These are phyloP conservation scores for Nakataea oryzae DNA, from an alignment of 2,329 filamentous ascomycete species.

Conservation along the genomic window DNA sequence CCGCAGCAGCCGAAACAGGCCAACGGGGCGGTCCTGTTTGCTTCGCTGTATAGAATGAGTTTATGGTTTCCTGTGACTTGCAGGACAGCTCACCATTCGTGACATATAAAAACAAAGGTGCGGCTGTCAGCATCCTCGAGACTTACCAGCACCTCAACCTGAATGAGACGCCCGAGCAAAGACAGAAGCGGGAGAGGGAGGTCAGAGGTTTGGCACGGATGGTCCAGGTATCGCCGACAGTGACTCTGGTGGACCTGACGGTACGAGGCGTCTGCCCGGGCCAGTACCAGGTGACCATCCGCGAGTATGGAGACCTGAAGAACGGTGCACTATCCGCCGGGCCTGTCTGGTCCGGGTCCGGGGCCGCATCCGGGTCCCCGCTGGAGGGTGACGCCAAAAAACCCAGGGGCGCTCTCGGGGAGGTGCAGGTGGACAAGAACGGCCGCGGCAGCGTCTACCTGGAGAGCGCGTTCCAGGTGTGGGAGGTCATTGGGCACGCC, in stretches of 20 bases:
- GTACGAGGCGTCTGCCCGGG: constrained; percentile 74
- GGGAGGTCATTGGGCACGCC: constrained; percentile 92
- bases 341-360: constrained; percentile 58
- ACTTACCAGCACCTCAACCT: constrained; percentile 53
- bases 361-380: constrained; percentile 14
- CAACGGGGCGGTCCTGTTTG: not conserved
- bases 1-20: not conserved
- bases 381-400: not conserved
- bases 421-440: constrained; percentile 61
- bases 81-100: not conserved
- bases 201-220: constrained; percentile 85
- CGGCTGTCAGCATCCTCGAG: constrained; percentile 93
- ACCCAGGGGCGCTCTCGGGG: constrained; percentile 57
- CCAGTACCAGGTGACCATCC: constrained; percentile 72
- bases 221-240: constrained; percentile 73
- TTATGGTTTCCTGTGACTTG: not conserved
- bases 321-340: constrained; percentile 75
- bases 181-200: constrained; percentile 29
- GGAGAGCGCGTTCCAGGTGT: constrained; percentile 74
- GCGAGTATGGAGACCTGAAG: constrained; percentile 79
- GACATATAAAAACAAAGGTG: constrained; percentile 33
- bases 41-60: not conserved
- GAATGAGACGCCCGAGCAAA: constrained; percentile 14
- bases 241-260: constrained; percentile 81
- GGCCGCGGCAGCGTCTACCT: constrained; percentile 74